A percentile compares a stretch with the other conserved stretches of the same genome.
phyloP scores from a whole-genome alignment of 441 rosid species.

The Adansonia rubrostipa region DNA sequence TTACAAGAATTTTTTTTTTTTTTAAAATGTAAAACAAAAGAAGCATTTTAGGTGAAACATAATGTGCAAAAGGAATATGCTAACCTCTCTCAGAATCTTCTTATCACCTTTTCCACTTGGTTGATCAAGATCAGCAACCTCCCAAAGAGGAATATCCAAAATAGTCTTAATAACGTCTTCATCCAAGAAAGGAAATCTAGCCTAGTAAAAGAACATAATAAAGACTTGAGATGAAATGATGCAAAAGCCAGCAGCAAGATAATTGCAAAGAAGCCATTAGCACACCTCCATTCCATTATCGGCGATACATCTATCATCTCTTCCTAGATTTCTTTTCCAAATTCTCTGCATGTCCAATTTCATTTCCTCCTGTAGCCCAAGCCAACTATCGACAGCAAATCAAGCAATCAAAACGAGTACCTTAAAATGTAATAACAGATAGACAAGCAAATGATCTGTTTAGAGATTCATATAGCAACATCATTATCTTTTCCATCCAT shows the following conservation, averaged over 20 bases:
- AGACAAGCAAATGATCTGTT: neutral
- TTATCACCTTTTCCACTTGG: constrained; percentile 93
- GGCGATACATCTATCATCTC: constrained; percentile 89
- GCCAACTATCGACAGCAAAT: constrained; percentile 57
- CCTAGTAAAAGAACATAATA: constrained; percentile 43
- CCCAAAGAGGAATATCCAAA: constrained; percentile 85
- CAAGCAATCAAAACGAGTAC: neutral
- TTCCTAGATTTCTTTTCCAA: constrained; percentile 94
- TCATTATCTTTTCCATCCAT: neutral
- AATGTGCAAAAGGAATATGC: constrained; percentile 22
- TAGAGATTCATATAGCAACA: constrained; percentile 5
- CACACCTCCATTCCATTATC: constrained; percentile 91
- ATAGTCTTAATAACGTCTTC: constrained; percentile 84
- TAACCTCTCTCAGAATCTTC: constrained; percentile 87
- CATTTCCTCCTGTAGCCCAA: constrained; percentile 82
- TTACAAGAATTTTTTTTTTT: neutral
- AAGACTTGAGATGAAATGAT: constrained; percentile 15
- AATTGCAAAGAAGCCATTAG: neutral
- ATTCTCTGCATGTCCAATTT: constrained; percentile 96
- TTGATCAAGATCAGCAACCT: constrained; percentile 75
- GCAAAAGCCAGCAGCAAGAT: constrained; percentile 1
- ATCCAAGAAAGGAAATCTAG: constrained; percentile 91
- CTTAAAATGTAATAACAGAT: neutral
- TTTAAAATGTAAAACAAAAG: neutral
- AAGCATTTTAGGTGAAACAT: neutral